Conservation (phyloP, 768 basidiomycete species). For the Paxillus involutus region DNA sequence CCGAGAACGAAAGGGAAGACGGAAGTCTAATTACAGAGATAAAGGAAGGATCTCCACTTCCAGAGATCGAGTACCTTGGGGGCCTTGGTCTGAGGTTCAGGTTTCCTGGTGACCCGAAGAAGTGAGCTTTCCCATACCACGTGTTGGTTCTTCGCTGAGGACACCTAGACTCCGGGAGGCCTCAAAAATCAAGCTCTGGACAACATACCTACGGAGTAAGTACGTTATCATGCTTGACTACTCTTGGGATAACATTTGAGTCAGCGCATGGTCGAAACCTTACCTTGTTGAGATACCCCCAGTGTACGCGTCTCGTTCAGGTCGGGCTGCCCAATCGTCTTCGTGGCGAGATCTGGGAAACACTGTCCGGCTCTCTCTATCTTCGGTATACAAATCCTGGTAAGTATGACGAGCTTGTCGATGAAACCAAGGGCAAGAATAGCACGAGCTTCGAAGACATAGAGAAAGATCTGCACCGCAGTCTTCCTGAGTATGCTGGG, state of each 20-base stretch:
- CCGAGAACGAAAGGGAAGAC: constrained; percentile 68
- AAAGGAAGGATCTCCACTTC: constrained; percentile 44
- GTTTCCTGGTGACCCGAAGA: constrained; percentile 91
- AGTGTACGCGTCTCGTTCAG: constrained; percentile 95
- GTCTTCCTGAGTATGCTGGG: constrained; percentile 94
- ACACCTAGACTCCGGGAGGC: constrained; percentile 73
- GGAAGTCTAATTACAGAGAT: constrained; percentile 59
- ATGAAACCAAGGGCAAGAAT: constrained; percentile 73
- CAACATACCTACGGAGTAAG: constrained; percentile 78
- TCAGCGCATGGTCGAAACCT: constrained; percentile 90
- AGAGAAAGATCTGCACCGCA: constrained; percentile 95
- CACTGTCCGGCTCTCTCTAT: constrained; percentile 90
- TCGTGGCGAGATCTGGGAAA: constrained; percentile 98
- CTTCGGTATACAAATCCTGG: constrained; percentile 88
- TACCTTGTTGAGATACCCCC: constrained; percentile 93
- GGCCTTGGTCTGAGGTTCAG: constrained; percentile 82
- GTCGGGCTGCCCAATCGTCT: constrained; percentile 94
- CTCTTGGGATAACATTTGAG: constrained; percentile 10
- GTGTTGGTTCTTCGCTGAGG: constrained; percentile 10
- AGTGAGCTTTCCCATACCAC: constrained; percentile 46
- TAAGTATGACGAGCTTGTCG: constrained; percentile 71
- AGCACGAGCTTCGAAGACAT: constrained; percentile 96
- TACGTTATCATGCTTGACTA: not conserved
- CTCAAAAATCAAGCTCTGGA: constrained; percentile 96
- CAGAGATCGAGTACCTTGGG: constrained; percentile 64